phyloP scores from a whole-genome alignment of 1,284 basidiomycete species.

The Xanthoconium separans region DNA sequence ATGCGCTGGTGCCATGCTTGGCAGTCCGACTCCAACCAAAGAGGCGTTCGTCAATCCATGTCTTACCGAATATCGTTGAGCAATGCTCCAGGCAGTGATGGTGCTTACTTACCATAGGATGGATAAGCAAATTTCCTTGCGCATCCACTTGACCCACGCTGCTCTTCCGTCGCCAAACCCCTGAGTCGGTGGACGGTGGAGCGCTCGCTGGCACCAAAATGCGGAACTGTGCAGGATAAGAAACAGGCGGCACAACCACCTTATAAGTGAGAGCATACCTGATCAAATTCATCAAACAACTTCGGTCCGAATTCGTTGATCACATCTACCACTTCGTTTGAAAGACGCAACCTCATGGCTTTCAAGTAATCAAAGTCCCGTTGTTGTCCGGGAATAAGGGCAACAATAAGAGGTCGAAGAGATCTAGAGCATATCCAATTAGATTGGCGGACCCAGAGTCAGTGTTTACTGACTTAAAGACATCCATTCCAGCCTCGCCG shows the following conservation, averaged over 20 bases:
- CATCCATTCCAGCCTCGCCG: constrained; percentile 98
- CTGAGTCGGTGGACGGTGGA: constrained; percentile 69
- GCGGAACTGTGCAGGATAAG: constrained; percentile 53
- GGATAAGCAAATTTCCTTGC: constrained; percentile 73
- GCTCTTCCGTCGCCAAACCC: constrained; percentile 74
- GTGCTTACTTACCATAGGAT: constrained; percentile 63
- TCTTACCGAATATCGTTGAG: constrained; percentile 37
- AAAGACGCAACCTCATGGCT: constrained; percentile 74
- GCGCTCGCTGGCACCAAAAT: constrained; percentile 82
- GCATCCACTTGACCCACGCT: constrained; percentile 75
- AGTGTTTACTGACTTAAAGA: constrained; percentile 76
- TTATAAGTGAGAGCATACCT: constrained; percentile 45
- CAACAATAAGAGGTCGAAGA: constrained; percentile 87
- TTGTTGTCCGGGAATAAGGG: constrained; percentile 90
- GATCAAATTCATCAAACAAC: constrained; percentile 86
- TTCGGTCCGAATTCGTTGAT: constrained; percentile 92
- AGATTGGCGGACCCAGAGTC: constrained; percentile 31
- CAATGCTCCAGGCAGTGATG: background rate
- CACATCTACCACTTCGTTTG: constrained; percentile 85
- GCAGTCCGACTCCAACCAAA: constrained; percentile 89
- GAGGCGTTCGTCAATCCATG: constrained; percentile 90
- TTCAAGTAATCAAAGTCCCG: constrained; percentile 81
- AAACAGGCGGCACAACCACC: background rate
- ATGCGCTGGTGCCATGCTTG: constrained; percentile 70
- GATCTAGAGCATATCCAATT: constrained; percentile 60